Evolutionary conservation across 2,329 filamentous ascomycete genomes (phyloP), one percentile per base, ranked within the genome.

Genomic region (Neofusicoccum laricinum): DNA sequence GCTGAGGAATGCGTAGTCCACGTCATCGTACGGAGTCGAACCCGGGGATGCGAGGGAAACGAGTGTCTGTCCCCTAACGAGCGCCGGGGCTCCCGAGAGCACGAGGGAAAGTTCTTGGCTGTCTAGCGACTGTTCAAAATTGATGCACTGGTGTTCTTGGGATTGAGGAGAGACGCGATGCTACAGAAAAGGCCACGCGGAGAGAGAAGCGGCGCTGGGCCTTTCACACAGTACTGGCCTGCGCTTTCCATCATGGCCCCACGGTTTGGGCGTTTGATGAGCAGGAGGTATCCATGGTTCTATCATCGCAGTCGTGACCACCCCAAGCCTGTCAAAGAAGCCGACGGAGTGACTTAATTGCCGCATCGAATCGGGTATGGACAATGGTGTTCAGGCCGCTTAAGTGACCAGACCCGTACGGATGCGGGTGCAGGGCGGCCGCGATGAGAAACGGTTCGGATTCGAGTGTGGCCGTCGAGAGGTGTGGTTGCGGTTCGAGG

Each of bases 1-100:
- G 40, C 38, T 41, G 62, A 38, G 51, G 62, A 64, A 64, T 64
- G 62, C 21, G 51, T 17, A 48, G 15, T 50, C 34, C 61, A 53
- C 61, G 43, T 46, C 55, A 46, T 59, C 3, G 32, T 32, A 11
- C 30, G 30, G 21, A 50, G 2, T 2, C 14, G 49, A 36, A 36
- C 55, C 30, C 10, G 30, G 55, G 30, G 17, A 34, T 12, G 5
- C 12, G 11, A 38, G 10, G 34, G 25, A 17, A 45, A 58, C 21
- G 38, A 57, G 3, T 5, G 51, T n/a, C n/a, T n/a, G n/a, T n/a
- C n/a, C n/a, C n/a, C n/a, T n/a, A n/a, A n/a, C n/a, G n/a, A n/a
- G n/a, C n/a, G n/a, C n/a, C n/a, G n/a, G n/a, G n/a, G n/a, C n/a
- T n/a, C n/a, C n/a, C n/a, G n/a, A n/a, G n/a, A n/a, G n/a, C n/a